Base-by-base conservation (phyloP, 768 basidiomycete species). In the Lactarius hengduanensis region DNA sequence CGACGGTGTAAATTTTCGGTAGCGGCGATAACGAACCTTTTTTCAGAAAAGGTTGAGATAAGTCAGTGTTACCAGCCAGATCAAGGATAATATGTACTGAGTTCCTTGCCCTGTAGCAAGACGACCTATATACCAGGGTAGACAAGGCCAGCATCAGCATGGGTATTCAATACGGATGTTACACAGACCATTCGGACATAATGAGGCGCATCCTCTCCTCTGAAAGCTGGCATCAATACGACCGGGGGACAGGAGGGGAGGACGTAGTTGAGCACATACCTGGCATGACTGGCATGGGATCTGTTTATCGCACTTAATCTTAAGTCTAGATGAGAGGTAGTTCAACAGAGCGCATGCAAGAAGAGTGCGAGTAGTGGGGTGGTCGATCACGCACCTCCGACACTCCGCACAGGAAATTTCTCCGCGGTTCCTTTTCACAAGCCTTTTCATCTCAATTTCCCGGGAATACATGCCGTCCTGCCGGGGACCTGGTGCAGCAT, bases 271-370 rank as follows among this genome's bases (percentile, higher is more conserved):
- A 62, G 66, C 34, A 75, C 79, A 50, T 73, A 86, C 88, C 79
- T 85, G 84, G 73, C 89, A 90, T 0, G 88, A 89, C 73, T 89
- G 87, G 73, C 89, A 91, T 11, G 90, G 90, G 61, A 90, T 87
- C 69, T 88, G 83, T 79, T 90, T 91, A 82, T 90, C 88, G 78
- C 89, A 91, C 73, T 89, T 90, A 75, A 91, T 90, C 81, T 91
- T 87, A 71, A 91, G 80, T 71, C 89, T 83, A 56, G n/a, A 45
- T 32, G 45, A 63, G 34, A 57, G 34, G 58, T 71, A 30, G 30
- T 30, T n/a, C 9, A 28, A n/a, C n/a, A n/a, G 26, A 61, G 40
- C 4, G 64, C 15, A 41, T n/a, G 50, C 57, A 60, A 36, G 59
- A 9, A 9, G 34, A 34, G 34, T 34, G 32, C 32, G 32, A 43